Conservation (phyloP, 2,329 filamentous ascomycete genomes). For the Cytospora mali region DNA sequence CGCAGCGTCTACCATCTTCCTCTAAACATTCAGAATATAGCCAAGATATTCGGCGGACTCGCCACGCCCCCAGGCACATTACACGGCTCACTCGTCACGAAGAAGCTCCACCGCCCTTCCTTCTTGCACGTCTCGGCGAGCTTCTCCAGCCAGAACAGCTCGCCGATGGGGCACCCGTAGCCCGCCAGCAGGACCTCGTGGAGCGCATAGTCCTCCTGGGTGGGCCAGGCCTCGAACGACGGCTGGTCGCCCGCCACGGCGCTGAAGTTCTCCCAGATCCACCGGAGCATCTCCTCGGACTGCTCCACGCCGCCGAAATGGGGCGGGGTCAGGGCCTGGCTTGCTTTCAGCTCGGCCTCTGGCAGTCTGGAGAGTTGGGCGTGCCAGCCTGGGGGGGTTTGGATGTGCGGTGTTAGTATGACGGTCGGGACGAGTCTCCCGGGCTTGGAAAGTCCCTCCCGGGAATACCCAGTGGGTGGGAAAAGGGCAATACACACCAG, state of each 20-base stretch:
- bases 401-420: too few species aligned
- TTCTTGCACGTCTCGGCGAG: constrained; percentile 44
- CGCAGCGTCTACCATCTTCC: background rate
- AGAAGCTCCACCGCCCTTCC: constrained; percentile 47
- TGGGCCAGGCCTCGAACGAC: constrained; percentile 44
- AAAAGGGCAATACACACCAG: constrained; percentile 30
- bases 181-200: constrained; percentile 53
- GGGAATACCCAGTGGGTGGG: background rate
- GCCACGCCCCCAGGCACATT: constrained; percentile 46
- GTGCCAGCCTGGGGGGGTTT: constrained; percentile 50
- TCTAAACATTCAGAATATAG: constrained; percentile 15
- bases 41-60: constrained; percentile 27
- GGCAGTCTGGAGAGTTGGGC: constrained; percentile 42
- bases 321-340: constrained; percentile 42
- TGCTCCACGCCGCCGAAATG: constrained; percentile 52
- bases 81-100: constrained; percentile 49
- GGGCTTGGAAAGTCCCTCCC: too few species aligned
- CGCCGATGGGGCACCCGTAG: constrained; percentile 54
- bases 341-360: constrained; percentile 39
- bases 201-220: constrained; percentile 32
- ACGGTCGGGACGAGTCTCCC: too few species aligned
- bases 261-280: constrained; percentile 45
- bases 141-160: constrained; percentile 52
- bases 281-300: constrained; percentile 47
- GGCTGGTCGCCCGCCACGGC: constrained; percentile 50